A percentile compares a stretch with the other conserved stretches of the same genome.
Evolutionary conservation across 2,329 filamentous ascomycete genomes (phyloP).

Genomic region (Colletotrichum theobromicola): DNA sequence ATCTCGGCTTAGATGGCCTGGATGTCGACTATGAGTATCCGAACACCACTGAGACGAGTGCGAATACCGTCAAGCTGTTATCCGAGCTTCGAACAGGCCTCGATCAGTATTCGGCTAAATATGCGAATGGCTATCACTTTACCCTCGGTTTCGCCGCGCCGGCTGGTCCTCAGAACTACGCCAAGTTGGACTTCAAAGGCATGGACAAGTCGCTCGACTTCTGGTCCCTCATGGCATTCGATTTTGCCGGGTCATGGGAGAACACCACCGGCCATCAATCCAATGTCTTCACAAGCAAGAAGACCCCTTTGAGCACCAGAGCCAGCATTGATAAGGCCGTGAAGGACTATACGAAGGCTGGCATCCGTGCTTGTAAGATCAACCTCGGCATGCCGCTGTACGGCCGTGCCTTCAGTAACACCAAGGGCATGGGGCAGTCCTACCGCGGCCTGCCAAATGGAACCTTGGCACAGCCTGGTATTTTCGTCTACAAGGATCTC

Average conservation of each 20-base stretch:
- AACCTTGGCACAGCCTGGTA: constrained; percentile 69
- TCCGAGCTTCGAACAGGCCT: constrained; percentile 47
- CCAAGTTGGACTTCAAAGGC: constrained; percentile 50
- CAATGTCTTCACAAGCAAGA: constrained; percentile 65
- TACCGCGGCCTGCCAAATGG: constrained; percentile 72
- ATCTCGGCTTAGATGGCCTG: constrained; percentile 68
- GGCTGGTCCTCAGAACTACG: constrained; percentile 53
- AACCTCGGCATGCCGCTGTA: constrained; percentile 75
- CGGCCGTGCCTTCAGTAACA: constrained; percentile 38
- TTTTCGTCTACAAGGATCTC: constrained; percentile 83
- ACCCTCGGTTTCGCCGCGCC: constrained; percentile 55
- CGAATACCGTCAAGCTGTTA: constrained; percentile 46
- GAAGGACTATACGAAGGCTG: constrained; percentile 62
- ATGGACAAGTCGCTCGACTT: constrained; percentile 64
- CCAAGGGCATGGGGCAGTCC: constrained; percentile 68
- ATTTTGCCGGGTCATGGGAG: constrained; percentile 74
- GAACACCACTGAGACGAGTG: constrained; percentile 38
- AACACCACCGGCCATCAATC: constrained; percentile 67
- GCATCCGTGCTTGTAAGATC: constrained; percentile 68
- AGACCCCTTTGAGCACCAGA: constrained; percentile 63
- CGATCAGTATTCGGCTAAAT: constrained; percentile 42
- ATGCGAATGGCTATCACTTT: constrained; percentile 50
- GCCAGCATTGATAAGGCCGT: constrained; percentile 72
- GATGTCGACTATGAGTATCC: constrained; percentile 49
- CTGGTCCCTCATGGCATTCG: constrained; percentile 71